These are phyloP conservation scores for Dictyophora rubrovolvata DNA, from an alignment of 768 basidiomycete genomes.

Conservation along the genomic window DNA sequence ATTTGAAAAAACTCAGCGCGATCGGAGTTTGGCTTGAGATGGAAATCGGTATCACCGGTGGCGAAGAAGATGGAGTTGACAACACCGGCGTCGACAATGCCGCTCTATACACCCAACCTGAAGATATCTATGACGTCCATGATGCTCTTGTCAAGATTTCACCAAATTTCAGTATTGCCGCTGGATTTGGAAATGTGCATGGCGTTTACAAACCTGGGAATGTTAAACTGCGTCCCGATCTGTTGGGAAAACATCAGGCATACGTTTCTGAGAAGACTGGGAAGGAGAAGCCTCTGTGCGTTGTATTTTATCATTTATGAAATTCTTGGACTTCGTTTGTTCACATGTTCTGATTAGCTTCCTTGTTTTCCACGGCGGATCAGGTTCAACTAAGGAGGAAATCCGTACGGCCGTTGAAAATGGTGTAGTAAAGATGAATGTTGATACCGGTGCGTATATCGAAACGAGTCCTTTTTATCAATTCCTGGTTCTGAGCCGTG, in stretches of 20 bases:
- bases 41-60: slow-evolving; percentile 99
- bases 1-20: slow-evolving; percentile 91
- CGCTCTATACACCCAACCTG: slow-evolving; percentile 92
- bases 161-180: slow-evolving; percentile 95
- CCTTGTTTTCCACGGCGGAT: slow-evolving; percentile 99
- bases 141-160: slow-evolving; percentile 52
- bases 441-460: slow-evolving; percentile 56
- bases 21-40: slow-evolving; percentile 97
- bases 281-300: slow-evolving; percentile 72
- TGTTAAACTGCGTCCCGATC: slow-evolving; percentile 83
- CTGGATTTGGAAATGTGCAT: slow-evolving; percentile 97
- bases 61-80: slow-evolving; percentile 99
- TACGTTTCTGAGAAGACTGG: slow-evolving; percentile 61
- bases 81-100: slow-evolving; percentile 94
- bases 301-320: slow-evolving; percentile 5
- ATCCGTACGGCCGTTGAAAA: slow-evolving; percentile 83
- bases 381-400: slow-evolving; percentile 93
- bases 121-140: slow-evolving; percentile 91
- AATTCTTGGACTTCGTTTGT: background rate
- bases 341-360: slow-evolving; percentile 39
- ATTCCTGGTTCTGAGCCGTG: background rate
- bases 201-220: slow-evolving; percentile 99
- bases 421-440: slow-evolving; percentile 99
- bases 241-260: slow-evolving; percentile 85
- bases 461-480: background rate